Conservation (phyloP, 768 basidiomycete species). For the Cystobasidiopsis lactophilus region DNA sequence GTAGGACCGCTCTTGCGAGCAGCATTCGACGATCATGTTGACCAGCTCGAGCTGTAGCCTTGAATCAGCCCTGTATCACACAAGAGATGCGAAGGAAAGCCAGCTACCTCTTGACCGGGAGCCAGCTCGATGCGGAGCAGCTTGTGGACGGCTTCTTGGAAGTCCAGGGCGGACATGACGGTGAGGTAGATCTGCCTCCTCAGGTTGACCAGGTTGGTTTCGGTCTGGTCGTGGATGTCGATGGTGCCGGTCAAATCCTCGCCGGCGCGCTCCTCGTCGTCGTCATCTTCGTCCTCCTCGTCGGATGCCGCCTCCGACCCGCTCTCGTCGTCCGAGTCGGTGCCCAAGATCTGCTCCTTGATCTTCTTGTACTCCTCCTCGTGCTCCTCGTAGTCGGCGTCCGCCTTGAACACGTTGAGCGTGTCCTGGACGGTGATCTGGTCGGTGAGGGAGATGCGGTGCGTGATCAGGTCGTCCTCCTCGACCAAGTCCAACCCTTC, state of each 20-base stretch:
- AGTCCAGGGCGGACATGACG: conserved; percentile 43
- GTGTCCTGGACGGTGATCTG: conserved; percentile 85
- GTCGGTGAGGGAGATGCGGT: conserved; percentile 75
- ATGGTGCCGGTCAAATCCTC: conserved; percentile 43
- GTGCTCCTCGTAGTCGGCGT: conserved; percentile 65
- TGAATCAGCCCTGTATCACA: neutral
- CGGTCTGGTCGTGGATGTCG: conserved; percentile 83
- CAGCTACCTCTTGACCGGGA: conserved; percentile 75
- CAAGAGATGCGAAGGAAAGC: neutral
- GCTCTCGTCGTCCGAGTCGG: conserved; percentile 34
- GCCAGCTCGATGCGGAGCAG: conserved; percentile 73
- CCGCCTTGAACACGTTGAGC: conserved; percentile 86
- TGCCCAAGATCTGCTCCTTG: conserved; percentile 81
- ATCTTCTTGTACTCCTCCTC: conserved; percentile 85
- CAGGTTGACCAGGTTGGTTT: conserved; percentile 85
- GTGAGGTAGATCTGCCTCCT: conserved; percentile 86
- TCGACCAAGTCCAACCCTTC: conserved; percentile 93
- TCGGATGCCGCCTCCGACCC: conserved; percentile 32
- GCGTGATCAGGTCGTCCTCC: conserved; percentile 94
- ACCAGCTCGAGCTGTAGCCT: conserved; percentile 72
- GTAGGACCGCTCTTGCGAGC: conserved; percentile 95
- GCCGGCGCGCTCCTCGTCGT: conserved; percentile 33
- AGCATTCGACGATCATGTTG: conserved; percentile 99
- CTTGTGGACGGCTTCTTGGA: conserved; percentile 95
- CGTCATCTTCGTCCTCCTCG: conserved; percentile 33